Base-by-base conservation (phyloP, 495 filamentous ascomycete species). In the Talaromyces trachyspermus region DNA sequence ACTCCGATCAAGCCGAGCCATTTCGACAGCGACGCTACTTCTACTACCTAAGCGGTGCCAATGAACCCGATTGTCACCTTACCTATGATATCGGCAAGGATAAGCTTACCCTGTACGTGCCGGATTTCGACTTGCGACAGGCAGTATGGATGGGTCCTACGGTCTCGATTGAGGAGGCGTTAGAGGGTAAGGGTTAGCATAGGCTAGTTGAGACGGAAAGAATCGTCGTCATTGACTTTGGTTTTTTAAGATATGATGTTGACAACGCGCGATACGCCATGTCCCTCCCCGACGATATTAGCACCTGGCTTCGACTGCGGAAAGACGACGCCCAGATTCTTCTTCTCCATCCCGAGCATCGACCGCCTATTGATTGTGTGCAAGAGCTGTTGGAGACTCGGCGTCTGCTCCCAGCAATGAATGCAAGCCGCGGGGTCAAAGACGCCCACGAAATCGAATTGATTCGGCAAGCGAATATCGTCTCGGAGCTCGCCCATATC, bases 141-240 rank as follows among this genome's bases (percentile, higher is more conserved):
- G 90, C 95, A 4, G 87, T 97, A 55, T 97, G 92, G 92, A 85
- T 84, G 46, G 94, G 92, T n/a, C 80, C 95, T 17, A 92, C 92
- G 1, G 64, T 94, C 41, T 80, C 79, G 6, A 58, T 71, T 33
- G 74, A 86, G 27, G 86, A 95, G 52, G 92, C 91, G 12, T 65
- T 78, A 49, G 51, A 73, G n/a, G 73, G 74, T 36, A 49, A 49
- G 23, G 23, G 76, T 86, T 41, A 81, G 75, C 57, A 66, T 86
- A 7, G 64, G 70, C 7, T 77, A 15, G 64, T 68, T 19, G 54
- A 63, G n/a, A 61, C 70, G 20, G 53, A 57, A 20, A 61, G 64
- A 9, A 79, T 70, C 51, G 75, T 81, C 54, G 74, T 84, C 56
- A 83, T 78, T 4, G 83, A 86, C 55, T 67, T 72, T 14, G 14